Conservation (phyloP, 2,329 filamentous ascomycete species). For the Aspergillus awamori region DNA sequence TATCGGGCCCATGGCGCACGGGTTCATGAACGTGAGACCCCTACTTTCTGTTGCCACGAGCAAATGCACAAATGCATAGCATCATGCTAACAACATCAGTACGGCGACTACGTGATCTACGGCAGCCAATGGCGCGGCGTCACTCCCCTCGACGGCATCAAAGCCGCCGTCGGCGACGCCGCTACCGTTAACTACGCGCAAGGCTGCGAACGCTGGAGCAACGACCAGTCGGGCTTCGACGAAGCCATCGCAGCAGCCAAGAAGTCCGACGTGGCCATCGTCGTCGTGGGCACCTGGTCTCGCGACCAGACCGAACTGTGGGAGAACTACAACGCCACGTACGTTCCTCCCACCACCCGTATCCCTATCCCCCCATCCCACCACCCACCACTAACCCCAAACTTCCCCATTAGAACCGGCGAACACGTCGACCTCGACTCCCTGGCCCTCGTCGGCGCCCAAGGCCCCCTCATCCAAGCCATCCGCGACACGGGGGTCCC, state of each 20-base stretch:
- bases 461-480: constrained; percentile 66
- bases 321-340: constrained; percentile 69
- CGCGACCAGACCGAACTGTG: constrained; percentile 73
- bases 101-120: constrained; percentile 74
- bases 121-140: constrained; percentile 65
- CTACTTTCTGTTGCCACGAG: neutral
- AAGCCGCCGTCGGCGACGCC: constrained; percentile 57
- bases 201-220: constrained; percentile 74
- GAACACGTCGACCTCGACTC: constrained; percentile 70
- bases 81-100: constrained; percentile 43
- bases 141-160: constrained; percentile 71
- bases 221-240: constrained; percentile 66
- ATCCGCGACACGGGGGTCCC: constrained; percentile 69
- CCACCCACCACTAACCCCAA: neutral
- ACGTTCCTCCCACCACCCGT: constrained; percentile 9
- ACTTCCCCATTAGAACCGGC: constrained; percentile 53
- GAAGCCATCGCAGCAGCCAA: constrained; percentile 68
- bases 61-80: neutral
- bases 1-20: constrained; percentile 74
- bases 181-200: constrained; percentile 67
- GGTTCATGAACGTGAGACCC: constrained; percentile 65
- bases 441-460: constrained; percentile 70
- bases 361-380: neutral
- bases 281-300: constrained; percentile 75
- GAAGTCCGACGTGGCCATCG: constrained; percentile 70